Percentiles rank a stretch among this genome's conserved stretches.
Conservation (phyloP, 108 stramenopile genomes). For the Cyclotella atomus region DNA sequence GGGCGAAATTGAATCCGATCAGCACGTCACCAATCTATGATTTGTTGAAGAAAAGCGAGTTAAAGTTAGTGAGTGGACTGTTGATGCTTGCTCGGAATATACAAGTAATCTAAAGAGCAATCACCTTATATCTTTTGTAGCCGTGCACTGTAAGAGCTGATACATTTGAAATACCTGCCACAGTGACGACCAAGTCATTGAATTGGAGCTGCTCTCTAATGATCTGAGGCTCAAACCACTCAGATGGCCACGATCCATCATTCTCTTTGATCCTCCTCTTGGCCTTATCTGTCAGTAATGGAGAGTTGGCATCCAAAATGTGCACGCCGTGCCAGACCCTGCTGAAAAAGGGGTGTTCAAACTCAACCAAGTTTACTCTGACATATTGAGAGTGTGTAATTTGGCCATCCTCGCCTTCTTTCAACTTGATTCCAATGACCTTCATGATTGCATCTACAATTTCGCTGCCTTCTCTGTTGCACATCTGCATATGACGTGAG, state of each 20-base stretch:
- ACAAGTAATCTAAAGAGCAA: neutral
- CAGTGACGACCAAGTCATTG: conserved; percentile 27
- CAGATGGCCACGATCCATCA: conserved; percentile 30
- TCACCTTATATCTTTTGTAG: conserved; percentile 4
- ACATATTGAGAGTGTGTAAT: conserved; percentile 40
- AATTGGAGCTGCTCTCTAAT: conserved; percentile 31
- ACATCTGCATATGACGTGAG: conserved; percentile 36
- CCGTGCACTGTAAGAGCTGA: conserved; percentile 22
- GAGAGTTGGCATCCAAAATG: conserved; percentile 32
- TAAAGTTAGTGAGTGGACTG: neutral
- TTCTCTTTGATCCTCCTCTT: conserved; percentile 14
- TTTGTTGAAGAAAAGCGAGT: no score
- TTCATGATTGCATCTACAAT: conserved; percentile 83
- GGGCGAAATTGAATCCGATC: conserved; percentile 46
- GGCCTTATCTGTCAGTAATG: conserved; percentile 35
- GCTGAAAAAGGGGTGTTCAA: conserved; percentile 48
- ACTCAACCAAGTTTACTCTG: conserved; percentile 10
- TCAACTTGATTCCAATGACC: conserved; percentile 57
- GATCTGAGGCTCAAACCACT: conserved; percentile 31
- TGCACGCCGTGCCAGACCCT: conserved; percentile 45
- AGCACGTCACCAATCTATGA: conserved; percentile 34
- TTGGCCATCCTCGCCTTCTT: conserved; percentile 15
- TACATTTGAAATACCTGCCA: conserved; percentile 32
- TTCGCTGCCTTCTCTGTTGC: conserved; percentile 64
- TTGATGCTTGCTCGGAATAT: no score